Evolutionary conservation across 176 grass and related monocot genomes (phyloP).

Genomic region (Ampelocalamus luodianensis): DNA sequence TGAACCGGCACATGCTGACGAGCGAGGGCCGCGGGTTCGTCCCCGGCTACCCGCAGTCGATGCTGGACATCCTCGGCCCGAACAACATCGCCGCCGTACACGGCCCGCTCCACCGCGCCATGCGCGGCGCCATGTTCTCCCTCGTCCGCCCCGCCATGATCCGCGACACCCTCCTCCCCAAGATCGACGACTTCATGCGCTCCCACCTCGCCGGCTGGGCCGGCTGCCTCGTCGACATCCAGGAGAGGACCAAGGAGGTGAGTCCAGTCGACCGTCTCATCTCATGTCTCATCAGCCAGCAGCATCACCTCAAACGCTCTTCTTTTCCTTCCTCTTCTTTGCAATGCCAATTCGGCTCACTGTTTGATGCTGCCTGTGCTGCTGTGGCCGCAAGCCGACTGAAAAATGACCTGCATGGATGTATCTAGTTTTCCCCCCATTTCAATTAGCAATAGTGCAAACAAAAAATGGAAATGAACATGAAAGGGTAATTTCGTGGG

Average conservation of each 20-base stretch:
- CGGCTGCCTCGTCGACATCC: slow-evolving; percentile 73
- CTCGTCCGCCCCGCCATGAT: slow-evolving; percentile 68
- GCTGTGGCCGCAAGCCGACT: neutral
- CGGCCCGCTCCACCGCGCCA: slow-evolving; percentile 73
- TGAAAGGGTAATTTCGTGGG: slow-evolving; percentile 12
- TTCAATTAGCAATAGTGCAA: neutral
- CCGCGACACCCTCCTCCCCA: slow-evolving; percentile 65
- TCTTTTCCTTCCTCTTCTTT: neutral
- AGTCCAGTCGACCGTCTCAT: neutral
- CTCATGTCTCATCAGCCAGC: neutral
- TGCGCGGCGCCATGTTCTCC: slow-evolving; percentile 79
- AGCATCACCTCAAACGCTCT: neutral
- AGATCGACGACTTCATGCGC: slow-evolving; percentile 92
- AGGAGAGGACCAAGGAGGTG: slow-evolving; percentile 98
- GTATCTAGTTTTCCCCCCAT: neutral
- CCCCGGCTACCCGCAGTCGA: slow-evolving; percentile 95
- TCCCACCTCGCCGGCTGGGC: slow-evolving; percentile 63
- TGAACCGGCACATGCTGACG: slow-evolving; percentile 73
- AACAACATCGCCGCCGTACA: slow-evolving; percentile 95
- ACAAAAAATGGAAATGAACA: neutral
- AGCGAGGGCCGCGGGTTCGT: slow-evolving; percentile 76
- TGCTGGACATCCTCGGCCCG: slow-evolving; percentile 81
- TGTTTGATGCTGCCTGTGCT: neutral
- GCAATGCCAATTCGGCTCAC: neutral
- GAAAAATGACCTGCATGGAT: neutral